Evolutionary conservation across 2,329 filamentous ascomycete species (phyloP), one percentile per base, ranked within the genome.

Genomic region (Cladosporium phlei): DNA sequence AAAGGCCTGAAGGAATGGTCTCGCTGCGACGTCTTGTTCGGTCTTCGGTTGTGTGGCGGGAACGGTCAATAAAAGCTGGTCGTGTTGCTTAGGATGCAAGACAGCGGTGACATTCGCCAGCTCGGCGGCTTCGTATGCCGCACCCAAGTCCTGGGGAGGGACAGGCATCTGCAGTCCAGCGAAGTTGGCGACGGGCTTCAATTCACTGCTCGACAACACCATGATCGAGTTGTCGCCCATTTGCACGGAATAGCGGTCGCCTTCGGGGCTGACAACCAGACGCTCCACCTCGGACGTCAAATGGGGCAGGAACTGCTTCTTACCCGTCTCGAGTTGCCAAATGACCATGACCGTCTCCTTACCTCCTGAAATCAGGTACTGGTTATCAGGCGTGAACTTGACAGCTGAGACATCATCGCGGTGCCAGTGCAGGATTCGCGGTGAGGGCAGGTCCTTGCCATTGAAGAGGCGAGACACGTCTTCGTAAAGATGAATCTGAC

Each of bases 361-460:
- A 24, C 93, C 93, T 61, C 93, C 93, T 47, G 93, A 97, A 43
- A 98, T 83, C 49, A 98, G 70, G 65, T 98, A 98, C 62, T 95
- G 89, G 88, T 91, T 90, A 74, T 98, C 93, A 55, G 76, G 75
- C 11, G 93, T 96, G 86, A 90, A 97, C 66, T 93, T 95, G 48
- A 95, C 75, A 8, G 87, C 78, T 57, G 86, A 83, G 7, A 96
- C 89, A 38, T 84, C 80, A 56, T 83, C 82, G 57, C 89, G 79
- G 66, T 98, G 93, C 93, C 93, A 98, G 65, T 97, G 93, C 44
- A 90, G 74, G 53, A 84, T 85, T 47, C 83, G 81, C 16, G 77
- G 73, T 30, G 78, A 62, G 11, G 74, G 58, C 25, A 67, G 53
- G 52, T n/a, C 47, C 48, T 28, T 52, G 21, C 37, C 51, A 29